A percentile compares a stretch with the other conserved stretches of the same genome.
Conservation (phyloP, 192 early-diverging fungal species). For the Umbelopsis ramanniana region DNA sequence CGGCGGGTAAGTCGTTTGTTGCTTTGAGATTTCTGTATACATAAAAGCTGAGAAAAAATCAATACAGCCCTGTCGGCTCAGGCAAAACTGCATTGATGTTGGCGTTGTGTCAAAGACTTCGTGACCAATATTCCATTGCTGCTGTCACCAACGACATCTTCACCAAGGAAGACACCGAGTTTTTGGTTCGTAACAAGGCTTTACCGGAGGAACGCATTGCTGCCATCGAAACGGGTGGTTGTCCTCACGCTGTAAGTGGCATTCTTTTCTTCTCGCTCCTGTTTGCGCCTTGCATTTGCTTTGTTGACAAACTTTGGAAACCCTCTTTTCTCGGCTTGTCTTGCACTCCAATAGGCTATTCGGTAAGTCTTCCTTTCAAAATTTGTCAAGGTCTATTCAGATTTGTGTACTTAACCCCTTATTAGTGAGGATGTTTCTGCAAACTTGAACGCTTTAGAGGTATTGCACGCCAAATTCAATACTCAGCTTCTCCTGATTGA, state of each 20-base stretch:
- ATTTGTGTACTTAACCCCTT: not conserved
- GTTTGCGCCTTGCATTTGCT: no score
- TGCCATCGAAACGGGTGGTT: constrained; percentile 96
- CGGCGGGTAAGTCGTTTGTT: constrained; percentile 66
- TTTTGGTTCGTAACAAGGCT: constrained; percentile 87
- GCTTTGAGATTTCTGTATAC: constrained; percentile 2
- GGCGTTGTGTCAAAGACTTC: constrained; percentile 82
- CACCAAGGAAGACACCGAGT: constrained; percentile 96
- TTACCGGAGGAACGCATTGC: constrained; percentile 86
- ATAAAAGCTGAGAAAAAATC: not conserved
- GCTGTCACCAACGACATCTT: constrained; percentile 99
- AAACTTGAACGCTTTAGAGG: constrained; percentile 89
- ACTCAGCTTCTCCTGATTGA: constrained; percentile 88
- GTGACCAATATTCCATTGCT: constrained; percentile 81
- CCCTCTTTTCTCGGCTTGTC: not conserved
- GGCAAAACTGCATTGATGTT: constrained; percentile 96
- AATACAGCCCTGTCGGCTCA: constrained; percentile 83
- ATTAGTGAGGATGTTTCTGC: constrained; percentile 94
- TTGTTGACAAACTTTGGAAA: no score
- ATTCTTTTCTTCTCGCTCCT: not conserved
- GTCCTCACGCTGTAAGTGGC: constrained; percentile 82
- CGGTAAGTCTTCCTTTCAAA: constrained; percentile 22
- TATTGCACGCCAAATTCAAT: constrained; percentile 84
- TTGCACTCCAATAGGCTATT: constrained; percentile 30
- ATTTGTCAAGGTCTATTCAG: not conserved